phyloP scores from a whole-genome alignment of 345 rosid species.

The Acer yangbiense region DNA sequence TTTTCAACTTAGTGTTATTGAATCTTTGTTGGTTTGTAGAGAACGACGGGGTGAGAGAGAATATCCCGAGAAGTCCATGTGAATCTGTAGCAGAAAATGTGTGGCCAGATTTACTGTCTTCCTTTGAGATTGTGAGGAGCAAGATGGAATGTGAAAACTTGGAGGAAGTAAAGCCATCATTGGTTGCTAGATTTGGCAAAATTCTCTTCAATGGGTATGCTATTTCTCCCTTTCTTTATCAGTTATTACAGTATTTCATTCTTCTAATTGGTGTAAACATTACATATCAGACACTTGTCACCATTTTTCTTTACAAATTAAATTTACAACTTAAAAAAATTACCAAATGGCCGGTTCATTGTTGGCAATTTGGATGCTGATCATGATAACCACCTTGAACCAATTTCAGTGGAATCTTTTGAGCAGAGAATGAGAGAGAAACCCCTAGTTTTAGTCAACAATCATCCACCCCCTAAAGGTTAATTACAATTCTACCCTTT shows the following conservation, averaged over 20 bases:
- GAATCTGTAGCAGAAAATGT: conserved; percentile 46
- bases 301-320: too few species aligned
- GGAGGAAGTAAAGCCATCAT: conserved; percentile 35
- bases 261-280: background rate
- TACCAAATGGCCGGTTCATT: too few species aligned
- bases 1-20: background rate
- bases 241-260: conserved; percentile 10
- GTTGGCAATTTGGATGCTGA: conserved; percentile 45
- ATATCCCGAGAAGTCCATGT: conserved; percentile 36
- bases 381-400: conserved; percentile 34
- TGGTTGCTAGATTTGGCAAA: conserved; percentile 68
- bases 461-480: conserved; percentile 26
- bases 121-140: conserved; percentile 37
- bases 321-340: too few species aligned
- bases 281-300: background rate
- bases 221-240: background rate
- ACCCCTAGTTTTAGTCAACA: conserved; percentile 39
- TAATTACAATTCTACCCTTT: background rate
- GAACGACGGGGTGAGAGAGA: conserved; percentile 21
- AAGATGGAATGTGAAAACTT: conserved; percentile 19
- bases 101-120: conserved; percentile 43
- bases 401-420: conserved; percentile 34
- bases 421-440: conserved; percentile 32
- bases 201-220: conserved; percentile 48
- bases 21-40: conserved; percentile 12